Base-by-base conservation (phyloP, 108 stramenopile species). In the Nitzschia sp. region DNA sequence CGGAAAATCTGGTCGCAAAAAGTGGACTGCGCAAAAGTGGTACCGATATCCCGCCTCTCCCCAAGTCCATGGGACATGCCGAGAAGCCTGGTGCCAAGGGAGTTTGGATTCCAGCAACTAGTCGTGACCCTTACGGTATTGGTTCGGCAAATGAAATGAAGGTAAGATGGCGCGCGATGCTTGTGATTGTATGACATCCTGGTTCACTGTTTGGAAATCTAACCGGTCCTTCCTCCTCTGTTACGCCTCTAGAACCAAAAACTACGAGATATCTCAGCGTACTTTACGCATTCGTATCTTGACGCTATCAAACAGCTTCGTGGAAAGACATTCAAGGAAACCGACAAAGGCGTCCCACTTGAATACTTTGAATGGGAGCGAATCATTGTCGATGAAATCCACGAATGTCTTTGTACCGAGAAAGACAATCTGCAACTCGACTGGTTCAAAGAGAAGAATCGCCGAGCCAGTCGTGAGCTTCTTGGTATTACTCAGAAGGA, bases 341-440 rank as follows among this genome's bases (percentile, higher is more conserved):
- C 52, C 38, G 77, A 84, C 9, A 85, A 72, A 55, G 90, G 86
- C 6, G 71, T 91, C 9, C 86, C 90, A 23, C 41, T 91, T 6
- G 90, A 91, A 46, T 91, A 80, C 46, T 91, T 86, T 53, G 75
- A 80, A 50, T 91, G 79, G 79, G 80, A 91, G 44, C 64, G 90
- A 23, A 68, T 91, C 33, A 77, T 91, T 28, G 80, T 91, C 23
- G 90, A 91, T 58, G 90, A 91, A 71, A 78, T 84, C 9, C 90
- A 91, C 44, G 90, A 90, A 62, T 72, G 63, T 46, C 64, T 90
- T 0, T 25, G 50, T 41, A 41, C 38, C 13, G 38, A 41, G 9
- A 41, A 41, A 13, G 38, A 41, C 38, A 41, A 41, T 13, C 38
- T 41, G 9, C 38, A 41, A 13, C 38, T 41, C 36, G 68, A 27